These are phyloP conservation scores for Crassisporium funariophilum DNA, from an alignment of 768 basidiomycete genomes.

Conservation along the genomic window DNA sequence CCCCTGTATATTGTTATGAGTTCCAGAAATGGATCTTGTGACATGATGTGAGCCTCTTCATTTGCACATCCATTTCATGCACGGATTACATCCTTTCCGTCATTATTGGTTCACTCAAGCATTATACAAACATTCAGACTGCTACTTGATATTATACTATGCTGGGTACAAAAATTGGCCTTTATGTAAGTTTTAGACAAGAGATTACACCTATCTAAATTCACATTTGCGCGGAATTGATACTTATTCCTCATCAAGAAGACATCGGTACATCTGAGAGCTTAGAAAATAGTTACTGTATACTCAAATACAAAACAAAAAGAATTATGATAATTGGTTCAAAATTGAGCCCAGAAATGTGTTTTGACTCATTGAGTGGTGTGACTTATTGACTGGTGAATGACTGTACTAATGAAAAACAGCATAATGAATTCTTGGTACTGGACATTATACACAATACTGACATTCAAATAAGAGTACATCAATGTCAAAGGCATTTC, in stretches of 20 bases:
- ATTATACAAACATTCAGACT: background rate
- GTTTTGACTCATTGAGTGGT: constrained; percentile 2
- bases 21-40: background rate
- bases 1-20: background rate
- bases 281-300: background rate
- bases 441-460: no score
- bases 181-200: background rate
- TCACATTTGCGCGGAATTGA: background rate
- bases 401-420: constrained; percentile 1
- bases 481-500: no score
- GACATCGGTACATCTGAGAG: background rate
- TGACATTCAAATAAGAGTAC: no score
- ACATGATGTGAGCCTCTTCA: background rate
- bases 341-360: background rate
- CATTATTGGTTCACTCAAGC: background rate
- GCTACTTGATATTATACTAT: background rate
- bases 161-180: background rate
- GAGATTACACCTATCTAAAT: background rate
- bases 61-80: background rate
- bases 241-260: background rate
- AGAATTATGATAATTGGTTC: background rate
- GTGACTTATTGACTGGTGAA: background rate
- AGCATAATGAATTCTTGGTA: no score
- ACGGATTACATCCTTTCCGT: background rate
- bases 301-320: background rate